Evolutionary conservation across 163 green algal genomes (phyloP).

Genomic region (Coccomyxa subellipsoidea): DNA sequence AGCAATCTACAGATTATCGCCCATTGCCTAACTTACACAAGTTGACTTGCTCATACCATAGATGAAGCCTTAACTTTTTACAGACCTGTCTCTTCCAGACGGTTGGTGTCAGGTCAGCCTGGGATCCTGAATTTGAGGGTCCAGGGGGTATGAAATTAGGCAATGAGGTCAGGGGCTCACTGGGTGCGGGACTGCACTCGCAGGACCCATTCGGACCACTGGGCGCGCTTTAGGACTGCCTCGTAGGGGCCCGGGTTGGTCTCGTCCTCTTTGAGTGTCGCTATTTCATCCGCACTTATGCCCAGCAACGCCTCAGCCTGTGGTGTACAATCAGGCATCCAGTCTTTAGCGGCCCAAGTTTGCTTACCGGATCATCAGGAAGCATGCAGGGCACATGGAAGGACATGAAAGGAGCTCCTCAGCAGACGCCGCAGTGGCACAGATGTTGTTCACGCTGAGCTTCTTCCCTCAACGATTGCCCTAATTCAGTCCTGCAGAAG

Average conservation of each 20-base stretch:
- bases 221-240: conserved; percentile 31
- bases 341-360: not conserved
- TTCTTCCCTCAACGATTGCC: too few relatives aligned
- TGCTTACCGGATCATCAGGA: not conserved
- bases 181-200: conserved; percentile 9
- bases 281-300: conserved; percentile 69
- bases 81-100: not conserved
- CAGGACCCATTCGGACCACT: conserved; percentile 51
- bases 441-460: too few relatives aligned
- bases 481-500: too few relatives aligned
- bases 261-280: conserved; percentile 47
- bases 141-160: not conserved
- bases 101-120: not conserved
- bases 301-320: conserved; percentile 70
- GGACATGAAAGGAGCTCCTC: too few relatives aligned
- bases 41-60: not conserved
- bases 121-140: not conserved
- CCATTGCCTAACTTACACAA: too few relatives aligned
- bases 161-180: not conserved
- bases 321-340: not conserved
- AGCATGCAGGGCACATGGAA: not conserved
- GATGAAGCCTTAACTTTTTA: not conserved
- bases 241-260: conserved; percentile 32
- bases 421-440: too few relatives aligned
- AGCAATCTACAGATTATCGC: too few relatives aligned